Conservation (phyloP, 177 flowering plant genomes). For the Viscum album region DNA sequence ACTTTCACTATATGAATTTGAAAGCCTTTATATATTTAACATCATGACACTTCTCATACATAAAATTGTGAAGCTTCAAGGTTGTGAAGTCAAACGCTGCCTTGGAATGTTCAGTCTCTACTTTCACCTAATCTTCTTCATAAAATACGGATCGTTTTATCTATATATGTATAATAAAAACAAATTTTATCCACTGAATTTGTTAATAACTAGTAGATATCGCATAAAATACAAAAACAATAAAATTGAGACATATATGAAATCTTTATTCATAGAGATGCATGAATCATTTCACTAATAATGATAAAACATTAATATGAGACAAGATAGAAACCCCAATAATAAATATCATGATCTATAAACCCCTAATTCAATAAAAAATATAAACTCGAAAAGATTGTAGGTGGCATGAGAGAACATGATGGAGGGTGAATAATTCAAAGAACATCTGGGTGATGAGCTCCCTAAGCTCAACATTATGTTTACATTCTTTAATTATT, state of each 20-base stretch:
- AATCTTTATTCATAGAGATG: too few relatives aligned
- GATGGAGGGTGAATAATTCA: conserved; percentile 72
- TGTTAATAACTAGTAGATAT: too few relatives aligned
- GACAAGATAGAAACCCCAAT: too few relatives aligned
- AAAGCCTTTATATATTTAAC: conserved; percentile 90
- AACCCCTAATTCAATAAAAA: not conserved
- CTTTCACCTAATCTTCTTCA: conserved; percentile 75
- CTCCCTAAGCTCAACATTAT: conserved; percentile 66
- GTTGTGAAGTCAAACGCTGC: conserved; percentile 86
- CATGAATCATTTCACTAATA: too few relatives aligned
- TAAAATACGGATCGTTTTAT: conserved; percentile 68
- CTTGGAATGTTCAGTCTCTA: conserved; percentile 88
- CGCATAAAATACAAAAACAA: too few relatives aligned
- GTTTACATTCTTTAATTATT: conserved; percentile 40
- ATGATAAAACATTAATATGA: too few relatives aligned
- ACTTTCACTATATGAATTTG: conserved; percentile 84
- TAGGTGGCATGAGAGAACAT: conserved; percentile 34
- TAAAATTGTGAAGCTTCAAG: conserved; percentile 85
- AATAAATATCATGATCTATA: not conserved
- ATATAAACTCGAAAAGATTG: not conserved
- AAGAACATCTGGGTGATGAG: conserved; percentile 74
- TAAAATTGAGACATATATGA: too few relatives aligned
- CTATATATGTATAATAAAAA: conserved; percentile 31
- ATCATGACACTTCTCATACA: conserved; percentile 94
- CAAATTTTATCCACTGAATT: too few relatives aligned